Conservation (phyloP, 345 rosid genomes). For the Cardamine resedifolia region DNA sequence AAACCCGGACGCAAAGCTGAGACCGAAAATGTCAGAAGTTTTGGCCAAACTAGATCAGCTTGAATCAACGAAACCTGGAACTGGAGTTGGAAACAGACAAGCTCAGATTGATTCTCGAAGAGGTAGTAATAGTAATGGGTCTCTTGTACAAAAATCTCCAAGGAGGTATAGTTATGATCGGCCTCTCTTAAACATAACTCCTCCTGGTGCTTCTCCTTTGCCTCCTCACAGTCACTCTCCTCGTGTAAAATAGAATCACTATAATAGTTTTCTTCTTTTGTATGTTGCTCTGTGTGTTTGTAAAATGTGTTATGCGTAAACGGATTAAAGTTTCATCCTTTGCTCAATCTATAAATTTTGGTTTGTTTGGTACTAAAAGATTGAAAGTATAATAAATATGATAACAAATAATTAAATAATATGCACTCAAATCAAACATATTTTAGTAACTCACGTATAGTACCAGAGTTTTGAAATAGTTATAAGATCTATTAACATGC, state of each 20-base stretch:
- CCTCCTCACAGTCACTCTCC: slow-evolving; percentile 58
- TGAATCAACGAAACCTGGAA: slow-evolving; percentile 41
- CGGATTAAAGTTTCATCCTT: neutral
- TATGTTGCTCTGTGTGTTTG: slow-evolving; percentile 23
- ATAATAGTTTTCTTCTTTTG: slow-evolving; percentile 5
- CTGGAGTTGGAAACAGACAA: slow-evolving; percentile 14
- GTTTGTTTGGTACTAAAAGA: neutral
- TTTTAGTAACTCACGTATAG: too few species aligned
- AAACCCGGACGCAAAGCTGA: slow-evolving; percentile 55
- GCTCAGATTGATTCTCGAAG: slow-evolving; percentile 37
- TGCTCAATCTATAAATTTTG: neutral
- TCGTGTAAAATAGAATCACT: slow-evolving; percentile 39
- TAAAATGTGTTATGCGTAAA: neutral
- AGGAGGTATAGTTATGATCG: slow-evolving; percentile 48
- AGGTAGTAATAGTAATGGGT: slow-evolving; percentile 37
- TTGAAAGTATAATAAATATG: too few species aligned
- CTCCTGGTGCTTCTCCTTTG: slow-evolving; percentile 67
- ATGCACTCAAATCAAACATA: too few species aligned
- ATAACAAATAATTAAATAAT: too few species aligned
- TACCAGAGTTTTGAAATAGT: too few species aligned
- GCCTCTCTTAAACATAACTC: slow-evolving; percentile 55
- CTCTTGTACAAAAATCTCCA: slow-evolving; percentile 53
- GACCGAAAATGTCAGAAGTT: slow-evolving; percentile 93
- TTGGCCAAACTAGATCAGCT: slow-evolving; percentile 63
- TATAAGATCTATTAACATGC: too few species aligned